Percentiles rank a stretch among this genome's conserved stretches.
These are phyloP conservation scores for Rhinocladiella similis DNA, from an alignment of 2,329 filamentous ascomycete species.

Conservation along the genomic window DNA sequence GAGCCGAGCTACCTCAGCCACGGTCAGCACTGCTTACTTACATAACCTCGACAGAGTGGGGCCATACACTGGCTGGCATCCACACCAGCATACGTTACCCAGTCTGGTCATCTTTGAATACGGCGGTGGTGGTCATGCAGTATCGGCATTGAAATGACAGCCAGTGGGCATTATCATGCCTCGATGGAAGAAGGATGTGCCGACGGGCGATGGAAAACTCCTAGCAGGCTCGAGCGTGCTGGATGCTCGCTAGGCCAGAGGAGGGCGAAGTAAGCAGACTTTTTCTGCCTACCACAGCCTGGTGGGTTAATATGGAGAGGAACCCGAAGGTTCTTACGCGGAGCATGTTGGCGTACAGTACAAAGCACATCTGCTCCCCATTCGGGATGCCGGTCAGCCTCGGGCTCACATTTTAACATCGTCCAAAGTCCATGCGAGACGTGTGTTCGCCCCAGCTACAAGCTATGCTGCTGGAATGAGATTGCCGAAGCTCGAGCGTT, in stretches of 20 bases:
- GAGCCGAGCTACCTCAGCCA: constrained; percentile 23
- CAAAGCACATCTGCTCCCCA: not conserved
- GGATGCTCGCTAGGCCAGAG: not conserved
- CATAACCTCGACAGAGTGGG: constrained; percentile 18
- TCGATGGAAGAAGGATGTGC: not conserved
- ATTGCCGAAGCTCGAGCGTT: no score
- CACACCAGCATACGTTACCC: constrained; percentile 1
- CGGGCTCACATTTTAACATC: no score
- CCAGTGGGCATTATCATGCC: not conserved
- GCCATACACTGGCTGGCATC: constrained; percentile 13
- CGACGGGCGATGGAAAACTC: not conserved
- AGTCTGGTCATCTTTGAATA: constrained; percentile 1
- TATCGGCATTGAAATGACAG: not conserved
- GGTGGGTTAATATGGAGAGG: not conserved
- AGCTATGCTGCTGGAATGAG: no score
- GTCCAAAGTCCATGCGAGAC: no score
- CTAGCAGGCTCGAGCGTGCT: not conserved
- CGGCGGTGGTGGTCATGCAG: not conserved
- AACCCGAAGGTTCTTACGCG: not conserved
- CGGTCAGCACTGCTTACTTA: constrained; percentile 26
- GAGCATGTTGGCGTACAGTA: not conserved
- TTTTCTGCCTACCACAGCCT: not conserved
- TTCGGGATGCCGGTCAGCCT: no score
- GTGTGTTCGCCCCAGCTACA: no score
- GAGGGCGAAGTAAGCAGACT: not conserved